Base-by-base conservation (phyloP, 2,329 filamentous ascomycete genomes). In the Lachnellula subtilissima region DNA sequence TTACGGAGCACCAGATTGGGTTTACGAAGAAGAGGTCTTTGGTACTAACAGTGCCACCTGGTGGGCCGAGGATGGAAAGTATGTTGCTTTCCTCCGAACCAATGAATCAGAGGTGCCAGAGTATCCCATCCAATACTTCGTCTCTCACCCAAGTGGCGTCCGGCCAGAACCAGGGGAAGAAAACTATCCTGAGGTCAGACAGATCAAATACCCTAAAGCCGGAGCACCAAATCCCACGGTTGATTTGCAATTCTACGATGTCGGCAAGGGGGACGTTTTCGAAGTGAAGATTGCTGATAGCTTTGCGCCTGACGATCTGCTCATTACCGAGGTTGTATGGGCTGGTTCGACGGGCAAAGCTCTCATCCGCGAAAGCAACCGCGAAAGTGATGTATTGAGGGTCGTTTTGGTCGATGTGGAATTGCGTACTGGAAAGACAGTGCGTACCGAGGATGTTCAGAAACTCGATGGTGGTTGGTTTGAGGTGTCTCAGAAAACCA, bases 121-220 rank as follows among this genome's bases (percentile, higher is more conserved):
- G 62, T 99, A 91, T 65, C 91, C 93, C 1, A 83, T 99, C 8
- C 88, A 97, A 67, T 99, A 96, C 76, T 99, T 94, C 72, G 76
- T 97, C 58, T 90, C 89, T 23, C 81, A 91, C 45, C 93, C 94
- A 2, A 95, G 89, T 62, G 91, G 91, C 25, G 80, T 83, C 48
- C 62, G 78, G 48, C 86, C 91, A 4, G 71, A 76, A 8, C 74
- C 80, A 1, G 91, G 90, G 19, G 83, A 95, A 63, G 91, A 97
- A 70, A 85, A 84, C 52, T 99, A 99, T 69, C 94, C 94, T 0
- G 92, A 97, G 68, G 86, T 93, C 37, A 84, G 87, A 61, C 77
- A 91, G 65, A 95, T 99, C 81, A 99, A 99, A 73, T 99, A 99
- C 67, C 95, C 94, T 48, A 97, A 97, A 72, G 88, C 94, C 19